phyloP scores from a whole-genome alignment of 805 yeast genomes.

The Saccharomycopsis vini region DNA sequence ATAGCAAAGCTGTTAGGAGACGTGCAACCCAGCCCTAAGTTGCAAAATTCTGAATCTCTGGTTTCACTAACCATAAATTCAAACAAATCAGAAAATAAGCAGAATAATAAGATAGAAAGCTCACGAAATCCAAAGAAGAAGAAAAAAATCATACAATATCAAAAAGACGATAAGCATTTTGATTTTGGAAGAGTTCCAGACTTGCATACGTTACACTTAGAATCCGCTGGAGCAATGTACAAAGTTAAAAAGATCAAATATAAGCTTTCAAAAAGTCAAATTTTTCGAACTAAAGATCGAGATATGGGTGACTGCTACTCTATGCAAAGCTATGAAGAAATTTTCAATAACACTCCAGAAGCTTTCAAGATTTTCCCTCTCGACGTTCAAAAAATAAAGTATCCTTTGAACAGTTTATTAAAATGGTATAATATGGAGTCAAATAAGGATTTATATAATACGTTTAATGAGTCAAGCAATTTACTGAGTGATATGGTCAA shows the following conservation, averaged over 20 bases:
- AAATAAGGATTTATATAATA: not conserved
- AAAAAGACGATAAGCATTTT: slow-evolving; percentile 5
- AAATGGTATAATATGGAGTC: slow-evolving; percentile 4
- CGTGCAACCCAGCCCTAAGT: too few relatives aligned
- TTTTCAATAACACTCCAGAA: slow-evolving; percentile 9
- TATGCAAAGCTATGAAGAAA: slow-evolving; percentile 7
- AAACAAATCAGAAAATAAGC: too few relatives aligned
- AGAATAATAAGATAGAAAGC: too few relatives aligned
- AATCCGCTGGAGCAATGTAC: not conserved
- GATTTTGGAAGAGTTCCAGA: slow-evolving; percentile 15
- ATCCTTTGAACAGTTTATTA: slow-evolving; percentile 7
- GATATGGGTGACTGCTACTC: not conserved
- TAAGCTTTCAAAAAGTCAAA: not conserved
- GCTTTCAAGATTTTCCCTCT: slow-evolving; percentile 6
- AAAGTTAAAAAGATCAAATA: not conserved
- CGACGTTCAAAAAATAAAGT: not conserved
- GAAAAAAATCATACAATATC: slow-evolving; percentile 1
- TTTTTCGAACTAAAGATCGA: slow-evolving; percentile 1
- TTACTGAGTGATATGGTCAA: not conserved
- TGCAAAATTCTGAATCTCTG: too few relatives aligned
- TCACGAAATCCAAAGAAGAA: too few relatives aligned
- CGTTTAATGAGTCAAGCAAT: not conserved
- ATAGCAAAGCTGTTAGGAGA: too few relatives aligned
- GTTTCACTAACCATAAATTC: too few relatives aligned
- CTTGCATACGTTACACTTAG: slow-evolving; percentile 12